phyloP scores from a whole-genome alignment of 768 basidiomycete genomes.

The Psilocybe azurescens region DNA sequence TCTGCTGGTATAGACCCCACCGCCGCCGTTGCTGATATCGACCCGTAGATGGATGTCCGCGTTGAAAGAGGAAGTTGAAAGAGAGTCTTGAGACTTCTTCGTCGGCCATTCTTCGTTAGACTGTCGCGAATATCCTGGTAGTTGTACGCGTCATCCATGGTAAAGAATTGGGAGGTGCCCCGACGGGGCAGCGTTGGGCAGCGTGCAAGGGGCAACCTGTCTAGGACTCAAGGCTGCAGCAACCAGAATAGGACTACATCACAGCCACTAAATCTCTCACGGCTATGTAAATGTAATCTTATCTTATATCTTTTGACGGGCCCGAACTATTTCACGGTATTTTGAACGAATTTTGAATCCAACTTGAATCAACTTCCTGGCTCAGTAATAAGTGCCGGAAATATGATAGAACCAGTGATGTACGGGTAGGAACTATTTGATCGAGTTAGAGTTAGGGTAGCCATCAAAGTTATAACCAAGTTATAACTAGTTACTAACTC shows the following conservation, averaged over 20 bases:
- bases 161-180: constrained; percentile 4
- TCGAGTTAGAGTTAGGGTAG: too few relatives aligned
- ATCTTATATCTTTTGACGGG: constrained; percentile 4
- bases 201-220: constrained; percentile 18
- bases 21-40: constrained; percentile 26
- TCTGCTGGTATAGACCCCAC: constrained; percentile 43
- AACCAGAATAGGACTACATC: constrained; percentile 9
- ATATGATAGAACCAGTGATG: too few relatives aligned
- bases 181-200: constrained; percentile 16
- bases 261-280: constrained; percentile 6
- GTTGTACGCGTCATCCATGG: constrained; percentile 22
- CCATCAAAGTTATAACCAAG: too few relatives aligned
- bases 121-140: constrained; percentile 19
- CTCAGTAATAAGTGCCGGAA: too few relatives aligned
- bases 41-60: constrained; percentile 30
- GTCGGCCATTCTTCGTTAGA: constrained; percentile 26
- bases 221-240: constrained; percentile 25
- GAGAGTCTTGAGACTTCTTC: constrained; percentile 40
- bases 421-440: too few relatives aligned
- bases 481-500: too few relatives aligned
- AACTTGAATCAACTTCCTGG: too few relatives aligned
- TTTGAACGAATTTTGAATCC: too few relatives aligned
- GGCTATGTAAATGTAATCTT: constrained; percentile 5
- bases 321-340: too few relatives aligned
- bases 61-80: constrained; percentile 39